A percentile compares a stretch with the other conserved stretches of the same genome.
These are phyloP conservation scores for Pichia sp. DNA, from an alignment of 1,139 yeast genomes.

Conservation along the genomic window DNA sequence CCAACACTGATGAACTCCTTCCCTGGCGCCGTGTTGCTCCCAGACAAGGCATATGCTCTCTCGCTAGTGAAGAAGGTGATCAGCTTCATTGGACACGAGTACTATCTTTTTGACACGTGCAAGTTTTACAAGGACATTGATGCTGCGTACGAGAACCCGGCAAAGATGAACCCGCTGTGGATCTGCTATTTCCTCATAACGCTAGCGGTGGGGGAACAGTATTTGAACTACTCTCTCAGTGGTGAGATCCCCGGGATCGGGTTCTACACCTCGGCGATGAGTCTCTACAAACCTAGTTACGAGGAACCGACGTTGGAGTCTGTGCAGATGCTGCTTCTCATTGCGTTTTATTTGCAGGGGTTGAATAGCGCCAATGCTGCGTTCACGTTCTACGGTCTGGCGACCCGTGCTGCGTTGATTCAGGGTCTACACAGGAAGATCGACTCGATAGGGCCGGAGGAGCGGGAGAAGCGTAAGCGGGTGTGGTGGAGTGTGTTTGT, in stretches of 20 bases:
- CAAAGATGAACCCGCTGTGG: constrained; percentile 26
- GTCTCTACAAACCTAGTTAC: constrained; percentile 37
- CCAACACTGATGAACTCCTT: constrained; percentile 32
- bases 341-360: constrained; percentile 46
- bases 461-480: constrained; percentile 40
- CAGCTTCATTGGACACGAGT: constrained; percentile 39
- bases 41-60: constrained; percentile 34
- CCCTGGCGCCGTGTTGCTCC: constrained; percentile 29
- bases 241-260: constrained; percentile 28
- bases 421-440: constrained; percentile 43
- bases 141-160: constrained; percentile 33
- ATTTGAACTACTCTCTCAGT: constrained; percentile 29
- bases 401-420: constrained; percentile 43
- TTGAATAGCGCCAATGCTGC: constrained; percentile 45
- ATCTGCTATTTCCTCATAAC: constrained; percentile 28
- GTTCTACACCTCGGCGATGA: constrained; percentile 39
- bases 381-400: constrained; percentile 45
- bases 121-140: constrained; percentile 27
- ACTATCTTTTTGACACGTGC: constrained; percentile 36
- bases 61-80: constrained; percentile 34
- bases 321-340: constrained; percentile 41
- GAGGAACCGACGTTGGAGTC: constrained; percentile 39
- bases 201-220: constrained; percentile 32
- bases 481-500: constrained; percentile 52
- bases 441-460: constrained; percentile 21